phyloP scores from a whole-genome alignment of 257 asterid genomes.

The Avicennia marina region DNA sequence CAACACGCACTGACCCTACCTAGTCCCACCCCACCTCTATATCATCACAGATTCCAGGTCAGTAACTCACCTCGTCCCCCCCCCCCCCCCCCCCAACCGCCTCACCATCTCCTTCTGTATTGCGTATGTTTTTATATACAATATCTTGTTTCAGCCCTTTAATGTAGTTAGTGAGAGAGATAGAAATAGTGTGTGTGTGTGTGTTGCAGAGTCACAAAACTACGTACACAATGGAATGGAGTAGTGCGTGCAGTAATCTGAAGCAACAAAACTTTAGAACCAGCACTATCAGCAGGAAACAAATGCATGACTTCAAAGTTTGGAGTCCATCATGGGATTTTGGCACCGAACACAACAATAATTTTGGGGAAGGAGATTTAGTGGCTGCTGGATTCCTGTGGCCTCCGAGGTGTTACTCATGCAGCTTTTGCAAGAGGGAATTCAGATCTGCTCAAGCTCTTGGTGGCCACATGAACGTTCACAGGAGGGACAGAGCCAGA shows the following conservation, averaged over 20 bases:
- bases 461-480: constrained; percentile 99
- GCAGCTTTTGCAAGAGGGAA: constrained; percentile 86
- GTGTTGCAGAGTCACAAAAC: no score
- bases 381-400: constrained; percentile 58
- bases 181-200: no score
- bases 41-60: no score
- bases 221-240: constrained; percentile 18
- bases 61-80: no score
- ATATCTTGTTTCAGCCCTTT: no score
- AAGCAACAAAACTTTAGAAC: constrained; percentile 17
- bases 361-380: constrained; percentile 33
- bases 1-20: no score
- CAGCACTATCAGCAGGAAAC: constrained; percentile 21
- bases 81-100: no score
- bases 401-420: constrained; percentile 84
- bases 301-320: constrained; percentile 27
- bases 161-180: no score
- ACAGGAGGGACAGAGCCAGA: constrained; percentile 78
- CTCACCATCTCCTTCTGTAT: no score
- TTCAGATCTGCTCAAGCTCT: constrained; percentile 96
- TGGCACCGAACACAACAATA: background rate
- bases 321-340: constrained; percentile 31
- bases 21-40: no score
- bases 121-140: no score
- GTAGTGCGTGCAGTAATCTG: constrained; percentile 11